Evolutionary conservation across 106 monocot species (phyloP), one percentile per base, ranked within the genome.

Genomic region (Dendrobium nobile): DNA sequence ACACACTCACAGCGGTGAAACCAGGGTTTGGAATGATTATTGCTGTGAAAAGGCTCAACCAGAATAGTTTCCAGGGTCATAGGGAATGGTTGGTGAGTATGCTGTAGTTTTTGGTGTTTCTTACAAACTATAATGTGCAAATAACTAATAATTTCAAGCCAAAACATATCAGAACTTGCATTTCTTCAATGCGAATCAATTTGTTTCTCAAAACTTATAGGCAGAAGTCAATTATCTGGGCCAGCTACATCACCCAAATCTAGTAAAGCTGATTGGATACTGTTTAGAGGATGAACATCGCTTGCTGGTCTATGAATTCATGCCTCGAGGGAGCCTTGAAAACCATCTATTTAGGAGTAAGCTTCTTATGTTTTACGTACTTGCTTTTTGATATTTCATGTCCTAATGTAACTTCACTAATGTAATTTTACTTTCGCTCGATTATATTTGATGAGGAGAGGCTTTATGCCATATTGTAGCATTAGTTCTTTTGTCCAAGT

Each of bases 281-380:
- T 94, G 92, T 79, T 70, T 89, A 20, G 96, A 97, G 82, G 94
- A 97, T 43, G 90, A 97, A 13, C 96, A 94, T 3, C 87, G 96
- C 7, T 80, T 94, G n/a, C 86, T 96, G 20, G 96, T 93, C 37
- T 96, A 96, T 65, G 96, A 96, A 80, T 96, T 96, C 81, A 93
- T 96, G 96, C 87, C 96, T 67, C 86, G 93, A 47, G 96, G 96
- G 72, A 96, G 90, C 84, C 84, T 96, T 77, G 96, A 96, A 77
- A 96, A 93, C 77, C 96, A 96, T 90, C 92, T 96, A 26, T 96
- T 96, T 77, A 91, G 92, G 76, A 96, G 96, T 96, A 85, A 82
- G 90, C 87, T 65, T 76, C 41, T 85, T 1, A 56, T 27, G 2
- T 70, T 70, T 16, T 70, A 37, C 27, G 0, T 51, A 1, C 3